Evolutionary conservation across 2,329 filamentous ascomycete species (phyloP).

Genomic region (Aspergillaceae sp.): DNA sequence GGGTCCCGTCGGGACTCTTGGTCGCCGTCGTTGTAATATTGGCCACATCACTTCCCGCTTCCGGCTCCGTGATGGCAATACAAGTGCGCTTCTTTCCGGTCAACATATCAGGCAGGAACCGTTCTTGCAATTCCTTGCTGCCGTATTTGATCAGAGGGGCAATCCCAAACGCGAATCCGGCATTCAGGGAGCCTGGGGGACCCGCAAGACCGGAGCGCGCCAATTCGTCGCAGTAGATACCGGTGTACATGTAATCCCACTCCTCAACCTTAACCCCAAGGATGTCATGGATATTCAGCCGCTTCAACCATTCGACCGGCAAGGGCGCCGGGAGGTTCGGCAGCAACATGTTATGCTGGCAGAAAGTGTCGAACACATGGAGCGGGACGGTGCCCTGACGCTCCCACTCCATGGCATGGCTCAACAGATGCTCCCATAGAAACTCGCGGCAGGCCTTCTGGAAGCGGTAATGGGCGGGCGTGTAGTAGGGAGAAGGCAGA

Average conservation of each 20-base stretch:
- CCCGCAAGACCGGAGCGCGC: slow-evolving; percentile 56
- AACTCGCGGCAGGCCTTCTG: slow-evolving; percentile 62
- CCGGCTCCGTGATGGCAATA: slow-evolving; percentile 72
- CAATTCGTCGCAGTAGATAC: slow-evolving; percentile 67
- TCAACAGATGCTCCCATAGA: slow-evolving; percentile 53
- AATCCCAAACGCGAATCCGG: slow-evolving; percentile 63
- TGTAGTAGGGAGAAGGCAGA: slow-evolving; percentile 64
- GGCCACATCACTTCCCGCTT: slow-evolving; percentile 64
- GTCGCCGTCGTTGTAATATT: slow-evolving; percentile 61
- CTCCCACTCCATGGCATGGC: slow-evolving; percentile 62
- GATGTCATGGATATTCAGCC: slow-evolving; percentile 57
- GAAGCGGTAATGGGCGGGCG: slow-evolving; percentile 54
- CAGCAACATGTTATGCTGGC: slow-evolving; percentile 59
- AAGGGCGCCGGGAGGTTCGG: slow-evolving; percentile 61
- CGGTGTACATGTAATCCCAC: slow-evolving; percentile 62
- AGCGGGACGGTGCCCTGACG: slow-evolving; percentile 54
- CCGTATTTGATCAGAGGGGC: slow-evolving; percentile 65
- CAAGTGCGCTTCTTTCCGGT: slow-evolving; percentile 58
- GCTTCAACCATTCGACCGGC: slow-evolving; percentile 59
- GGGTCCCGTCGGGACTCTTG: slow-evolving; percentile 54
- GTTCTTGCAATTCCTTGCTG: slow-evolving; percentile 52
- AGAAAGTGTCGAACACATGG: slow-evolving; percentile 57
- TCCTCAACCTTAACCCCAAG: slow-evolving; percentile 62
- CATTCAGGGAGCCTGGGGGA: slow-evolving; percentile 57
- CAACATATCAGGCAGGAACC: slow-evolving; percentile 60